Evolutionary conservation across 164 flowering plant genomes (phyloP), one percentile per base, ranked within the genome.

Genomic region (Berberis thunbergii): DNA sequence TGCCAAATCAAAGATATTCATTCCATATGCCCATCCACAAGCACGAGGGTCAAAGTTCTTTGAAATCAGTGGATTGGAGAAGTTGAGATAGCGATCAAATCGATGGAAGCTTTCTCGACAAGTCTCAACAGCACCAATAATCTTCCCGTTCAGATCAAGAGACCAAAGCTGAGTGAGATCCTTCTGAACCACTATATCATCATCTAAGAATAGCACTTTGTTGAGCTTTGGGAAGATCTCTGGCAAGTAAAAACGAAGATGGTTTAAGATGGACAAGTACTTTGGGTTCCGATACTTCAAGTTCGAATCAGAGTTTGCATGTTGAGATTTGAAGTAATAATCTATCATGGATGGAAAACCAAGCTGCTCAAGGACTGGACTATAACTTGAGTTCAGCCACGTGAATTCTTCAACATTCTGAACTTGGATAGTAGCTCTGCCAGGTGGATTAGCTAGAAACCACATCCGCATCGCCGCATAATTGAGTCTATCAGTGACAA

Each of bases 11-110:
- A 91, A 86, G 43, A 91, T 57, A 65, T 91, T 90, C 97, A 90
- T 90, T 46, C 97, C 97, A 77, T 79, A 90, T 38, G 96, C 97
- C 97, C 97, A 90, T 59, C 91, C 93, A 78, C 97, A 88, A 65
- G 96, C 91, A 70, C 49, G 84, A 4, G 96, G 86, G 64, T 85
- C 84, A 70, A 91, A 91, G 68, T 77, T 84, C 73, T 78, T 81
- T 3, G 96, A 68, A 54, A 91, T 86, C 41, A 80, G 76, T 66
- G 93, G 97, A 71, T 86, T 79, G 57, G 97, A 91, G 73, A 91
- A 91, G 72, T 91, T 86, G 50, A 91, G 86, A 76, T 88, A 88
- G 0, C 84, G 76, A 61, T 86, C 93, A 70, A 84, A 84, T 50
- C 96, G 86, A 64, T 86, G 96, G 66, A 86, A 88, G 70, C 74